Conservation (phyloP, 441 rosid genomes). For the Gossypium laxum region DNA sequence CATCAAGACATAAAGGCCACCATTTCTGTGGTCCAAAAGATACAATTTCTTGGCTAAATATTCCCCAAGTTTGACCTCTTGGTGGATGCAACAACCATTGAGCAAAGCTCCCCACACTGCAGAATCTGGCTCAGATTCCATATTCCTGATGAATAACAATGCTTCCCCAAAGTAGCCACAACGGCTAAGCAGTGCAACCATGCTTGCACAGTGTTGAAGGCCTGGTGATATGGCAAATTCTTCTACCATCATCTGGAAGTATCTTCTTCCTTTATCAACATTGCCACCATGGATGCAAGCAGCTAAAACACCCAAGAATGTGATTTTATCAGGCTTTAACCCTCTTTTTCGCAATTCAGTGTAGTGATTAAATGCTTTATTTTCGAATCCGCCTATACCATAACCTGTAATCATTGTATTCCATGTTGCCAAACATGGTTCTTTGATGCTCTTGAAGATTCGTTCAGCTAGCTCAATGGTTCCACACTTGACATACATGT, state of each 20-base stretch:
- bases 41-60: constrained; percentile 61
- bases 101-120: constrained; percentile 79
- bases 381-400: constrained; percentile 53
- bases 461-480: constrained; percentile 42
- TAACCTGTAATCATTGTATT: constrained; percentile 65
- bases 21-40: constrained; percentile 47
- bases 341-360: constrained; percentile 38
- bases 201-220: constrained; percentile 61
- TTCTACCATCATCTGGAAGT: constrained; percentile 44
- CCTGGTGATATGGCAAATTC: constrained; percentile 44
- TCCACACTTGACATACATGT: constrained; percentile 75
- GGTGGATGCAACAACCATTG: constrained; percentile 51
- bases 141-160: constrained; percentile 33
- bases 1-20: constrained; percentile 78
- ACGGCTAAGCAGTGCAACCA: constrained; percentile 59
- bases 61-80: constrained; percentile 61
- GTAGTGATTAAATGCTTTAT: constrained; percentile 43
- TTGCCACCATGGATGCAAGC: constrained; percentile 65
- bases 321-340: constrained; percentile 53
- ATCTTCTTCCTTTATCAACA: constrained; percentile 48
- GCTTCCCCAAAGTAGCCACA: constrained; percentile 58
- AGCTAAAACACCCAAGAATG: constrained; percentile 61
- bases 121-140: constrained; percentile 51
- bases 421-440: constrained; percentile 61
- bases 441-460: constrained; percentile 38